These are phyloP conservation scores for Arthonia radiata DNA, from an alignment of 495 filamentous ascomycete genomes.

Conservation along the genomic window DNA sequence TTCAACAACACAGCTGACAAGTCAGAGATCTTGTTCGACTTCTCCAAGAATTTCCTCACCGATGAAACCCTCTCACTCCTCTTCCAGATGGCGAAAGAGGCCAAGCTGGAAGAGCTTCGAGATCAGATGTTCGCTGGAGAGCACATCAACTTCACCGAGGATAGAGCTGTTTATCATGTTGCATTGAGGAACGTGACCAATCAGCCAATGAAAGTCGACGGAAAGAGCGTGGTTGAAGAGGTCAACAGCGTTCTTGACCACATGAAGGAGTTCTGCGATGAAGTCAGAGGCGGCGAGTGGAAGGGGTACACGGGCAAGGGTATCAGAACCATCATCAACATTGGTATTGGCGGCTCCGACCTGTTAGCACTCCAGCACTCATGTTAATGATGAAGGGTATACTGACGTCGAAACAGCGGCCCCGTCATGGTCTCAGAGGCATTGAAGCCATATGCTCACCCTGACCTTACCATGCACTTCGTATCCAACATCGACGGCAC, in stretches of 20 bases:
- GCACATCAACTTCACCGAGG: conserved; percentile 97
- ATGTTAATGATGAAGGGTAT: background rate
- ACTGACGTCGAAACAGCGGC: conserved; percentile 34
- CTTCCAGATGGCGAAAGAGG: conserved; percentile 73
- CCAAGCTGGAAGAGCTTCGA: conserved; percentile 69
- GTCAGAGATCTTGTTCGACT: conserved; percentile 82
- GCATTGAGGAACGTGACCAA: conserved; percentile 74
- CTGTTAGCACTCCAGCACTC: conserved; percentile 33
- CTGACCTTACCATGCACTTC: conserved; percentile 73
- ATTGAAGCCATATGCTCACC: conserved; percentile 75
- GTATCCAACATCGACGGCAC: conserved; percentile 99
- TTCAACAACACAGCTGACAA: conserved; percentile 59
- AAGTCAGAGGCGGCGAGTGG: conserved; percentile 86
- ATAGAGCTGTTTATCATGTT: conserved; percentile 85
- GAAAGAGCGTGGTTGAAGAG: conserved; percentile 83
- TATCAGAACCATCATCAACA: conserved; percentile 86
- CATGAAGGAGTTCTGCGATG: conserved; percentile 91
- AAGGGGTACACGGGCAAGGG: conserved; percentile 97
- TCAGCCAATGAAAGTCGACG: conserved; percentile 75
- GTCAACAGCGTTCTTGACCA: conserved; percentile 81
- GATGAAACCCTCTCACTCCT: conserved; percentile 75
- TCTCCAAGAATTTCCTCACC: conserved; percentile 94
- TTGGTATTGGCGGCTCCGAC: conserved; percentile 95
- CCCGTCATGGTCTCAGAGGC: conserved; percentile 98
- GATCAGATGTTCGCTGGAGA: conserved; percentile 94